Evolutionary conservation across 2,329 filamentous ascomycete species (phyloP).

Genomic region (Albophoma yamanashiensis): DNA sequence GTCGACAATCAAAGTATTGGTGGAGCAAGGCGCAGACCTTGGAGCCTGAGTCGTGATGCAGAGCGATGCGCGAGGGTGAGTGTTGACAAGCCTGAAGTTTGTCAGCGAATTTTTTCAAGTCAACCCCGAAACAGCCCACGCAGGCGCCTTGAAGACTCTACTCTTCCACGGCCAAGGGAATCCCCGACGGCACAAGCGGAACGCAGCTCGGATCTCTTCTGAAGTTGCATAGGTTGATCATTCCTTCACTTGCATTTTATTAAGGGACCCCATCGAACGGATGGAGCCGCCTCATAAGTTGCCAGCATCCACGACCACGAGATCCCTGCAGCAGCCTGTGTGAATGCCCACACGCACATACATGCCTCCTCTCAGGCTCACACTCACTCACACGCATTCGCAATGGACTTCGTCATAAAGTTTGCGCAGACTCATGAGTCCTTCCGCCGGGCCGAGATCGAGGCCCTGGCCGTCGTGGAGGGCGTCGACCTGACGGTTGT

Average conservation of each 20-base stretch:
- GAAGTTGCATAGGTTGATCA: not conserved
- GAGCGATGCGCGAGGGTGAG: not conserved
- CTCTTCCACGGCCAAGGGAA: not conserved
- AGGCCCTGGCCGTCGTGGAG: constrained; percentile 64
- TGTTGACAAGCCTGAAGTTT: not conserved
- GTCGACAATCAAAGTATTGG: not conserved
- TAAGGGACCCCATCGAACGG: not conserved
- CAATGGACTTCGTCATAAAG: constrained; percentile 74
- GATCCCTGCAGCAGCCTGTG: not conserved
- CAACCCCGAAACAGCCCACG: not conserved
- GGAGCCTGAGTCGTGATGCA: not conserved
- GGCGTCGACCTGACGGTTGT: constrained; percentile 59
- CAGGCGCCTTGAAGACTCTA: not conserved
- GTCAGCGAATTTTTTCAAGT: not conserved
- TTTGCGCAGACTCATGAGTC: constrained; percentile 83
- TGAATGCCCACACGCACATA: not conserved
- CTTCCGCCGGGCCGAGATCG: constrained; percentile 78
- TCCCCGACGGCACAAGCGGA: not conserved
- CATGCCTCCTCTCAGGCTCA: not conserved
- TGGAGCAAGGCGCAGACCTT: not conserved
- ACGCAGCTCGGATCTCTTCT: not conserved
- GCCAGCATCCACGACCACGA: not conserved
- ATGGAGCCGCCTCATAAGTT: not conserved
- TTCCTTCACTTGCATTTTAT: not conserved
- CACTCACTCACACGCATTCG: not conserved